A percentile compares a stretch with the other conserved stretches of the same genome.
Evolutionary conservation across 306 rosid genomes (phyloP).

Genomic region (Abrus precatorius): DNA sequence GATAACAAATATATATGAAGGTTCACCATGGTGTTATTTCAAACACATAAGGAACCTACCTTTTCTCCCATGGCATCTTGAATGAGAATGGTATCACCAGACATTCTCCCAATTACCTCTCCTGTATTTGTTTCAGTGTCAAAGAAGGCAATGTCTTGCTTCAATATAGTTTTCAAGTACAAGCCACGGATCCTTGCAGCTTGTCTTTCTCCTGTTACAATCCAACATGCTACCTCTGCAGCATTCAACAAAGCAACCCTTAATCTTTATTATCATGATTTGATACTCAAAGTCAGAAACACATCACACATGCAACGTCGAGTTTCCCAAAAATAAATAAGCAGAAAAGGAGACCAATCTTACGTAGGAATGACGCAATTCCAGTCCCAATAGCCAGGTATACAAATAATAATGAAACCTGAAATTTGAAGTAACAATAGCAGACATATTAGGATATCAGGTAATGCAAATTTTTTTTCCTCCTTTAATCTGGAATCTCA

Average conservation of each 20-base stretch:
- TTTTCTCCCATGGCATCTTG: conserved; percentile 96
- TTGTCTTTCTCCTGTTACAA: conserved; percentile 94
- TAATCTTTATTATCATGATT: neutral
- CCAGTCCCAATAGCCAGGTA: conserved; percentile 77
- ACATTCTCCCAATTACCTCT: conserved; percentile 90
- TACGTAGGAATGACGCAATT: conserved; percentile 79
- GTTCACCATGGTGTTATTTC: neutral
- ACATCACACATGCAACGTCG: no score
- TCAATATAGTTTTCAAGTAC: conserved; percentile 80
- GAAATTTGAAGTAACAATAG: conserved; percentile 31
- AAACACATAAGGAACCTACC: conserved; percentile 43
- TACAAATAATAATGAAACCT: conserved; percentile 70
- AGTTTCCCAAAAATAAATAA: neutral
- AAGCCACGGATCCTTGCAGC: conserved; percentile 77
- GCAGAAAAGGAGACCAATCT: conserved; percentile 37
- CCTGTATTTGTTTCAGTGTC: conserved; percentile 88
- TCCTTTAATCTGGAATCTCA: no score
- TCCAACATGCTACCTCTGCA: conserved; percentile 94
- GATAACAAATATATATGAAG: neutral
- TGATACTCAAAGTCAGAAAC: no score
- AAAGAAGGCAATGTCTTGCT: conserved; percentile 87
- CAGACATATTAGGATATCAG: neutral
- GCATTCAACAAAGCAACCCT: conserved; percentile 17
- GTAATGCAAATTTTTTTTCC: no score
- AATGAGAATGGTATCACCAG: conserved; percentile 93